Evolutionary conservation across 1,284 basidiomycete genomes (phyloP), one percentile per base, ranked within the genome.

Genomic region (Volvariella surrecta): DNA sequence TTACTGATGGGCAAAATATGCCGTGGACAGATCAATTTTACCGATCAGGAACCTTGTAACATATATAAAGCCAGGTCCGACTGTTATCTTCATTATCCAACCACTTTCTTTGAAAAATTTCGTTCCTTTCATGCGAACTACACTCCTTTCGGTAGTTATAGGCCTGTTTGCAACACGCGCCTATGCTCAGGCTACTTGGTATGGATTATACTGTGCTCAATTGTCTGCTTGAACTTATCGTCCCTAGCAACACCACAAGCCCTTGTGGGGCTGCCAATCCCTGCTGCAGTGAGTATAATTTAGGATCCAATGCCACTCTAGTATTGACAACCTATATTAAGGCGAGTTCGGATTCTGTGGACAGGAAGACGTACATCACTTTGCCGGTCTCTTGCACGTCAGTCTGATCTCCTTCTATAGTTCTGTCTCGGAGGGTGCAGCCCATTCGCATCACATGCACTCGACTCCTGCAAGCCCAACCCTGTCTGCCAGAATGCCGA

Each of bases 401-500:
- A 11, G 31, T 20, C 30, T 8, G 28, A 15, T 16, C 17, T 37
- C 20, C n/a, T 19, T 16, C 2, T 28, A 19, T 52, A 83, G 78
- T 89, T 79, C 60, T 90, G 88, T 55, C 65, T 89, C 20, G 85
- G 84, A 35, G 89, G 89, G 8, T 92, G 89, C 62, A 77, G 91
- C 54, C 86, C 89, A 7, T 68, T 88, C 35, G 61, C 69, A 31
- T 90, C 87, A 1, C 58, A 78, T 54, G 57, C 70, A 3, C 62
- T 82, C 31, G 62, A 62, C 41, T 87, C 86, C 0, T 92, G 89
- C 63, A 62, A 60, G 42, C 85, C 87, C 0, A 72, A 72, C 35
- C 87, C 89, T 0, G 61, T 89, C 20, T 91, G 89, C 62, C 54
- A 79, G 54, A 70, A 68, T 54, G 64, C 64, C n/a, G 74, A 71